phyloP scores from a whole-genome alignment of 345 rosid genomes.

The Hibiscus syriacus region DNA sequence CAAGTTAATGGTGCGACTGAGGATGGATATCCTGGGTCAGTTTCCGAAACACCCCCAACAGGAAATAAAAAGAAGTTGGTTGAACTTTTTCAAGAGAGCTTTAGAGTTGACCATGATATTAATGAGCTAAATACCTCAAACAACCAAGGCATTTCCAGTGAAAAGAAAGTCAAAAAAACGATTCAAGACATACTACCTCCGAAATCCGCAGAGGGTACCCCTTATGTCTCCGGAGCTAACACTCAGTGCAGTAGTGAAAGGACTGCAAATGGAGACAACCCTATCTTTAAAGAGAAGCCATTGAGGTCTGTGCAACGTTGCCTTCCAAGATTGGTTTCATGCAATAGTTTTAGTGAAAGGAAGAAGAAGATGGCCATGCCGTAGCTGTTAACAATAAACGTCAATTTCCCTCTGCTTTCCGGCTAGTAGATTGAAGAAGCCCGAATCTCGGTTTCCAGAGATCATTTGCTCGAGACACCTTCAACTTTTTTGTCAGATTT shows the following conservation, averaged over 20 bases:
- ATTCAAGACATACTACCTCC: conserved; percentile 29
- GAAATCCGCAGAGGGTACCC: conserved; percentile 37
- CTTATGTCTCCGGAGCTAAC: conserved; percentile 43
- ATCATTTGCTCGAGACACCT: background rate
- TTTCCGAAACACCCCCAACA: conserved; percentile 37
- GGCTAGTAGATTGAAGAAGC: conserved; percentile 8
- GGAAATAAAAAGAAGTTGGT: conserved; percentile 66
- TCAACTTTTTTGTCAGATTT: background rate
- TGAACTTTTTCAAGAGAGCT: conserved; percentile 63
- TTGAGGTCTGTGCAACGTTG: conserved; percentile 45
- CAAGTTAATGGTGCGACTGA: conserved; percentile 26
- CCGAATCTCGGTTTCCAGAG: background rate
- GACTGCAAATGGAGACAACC: conserved; percentile 33
- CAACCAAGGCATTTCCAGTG: conserved; percentile 12
- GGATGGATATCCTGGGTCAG: too few relatives aligned
- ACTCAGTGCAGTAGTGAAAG: conserved; percentile 45
- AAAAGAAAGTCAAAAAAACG: conserved; percentile 21
- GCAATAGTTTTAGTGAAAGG: conserved; percentile 55
- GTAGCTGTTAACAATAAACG: conserved; percentile 27
- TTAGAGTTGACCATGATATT: conserved; percentile 29
- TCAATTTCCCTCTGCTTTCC: background rate
- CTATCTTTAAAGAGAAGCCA: conserved; percentile 31
- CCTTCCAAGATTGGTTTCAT: conserved; percentile 64
- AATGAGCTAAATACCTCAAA: conserved; percentile 18
- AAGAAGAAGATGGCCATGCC: conserved; percentile 63